Conservation (phyloP, 176 grass and related monocot genomes). For the Pontederia paniculata region DNA sequence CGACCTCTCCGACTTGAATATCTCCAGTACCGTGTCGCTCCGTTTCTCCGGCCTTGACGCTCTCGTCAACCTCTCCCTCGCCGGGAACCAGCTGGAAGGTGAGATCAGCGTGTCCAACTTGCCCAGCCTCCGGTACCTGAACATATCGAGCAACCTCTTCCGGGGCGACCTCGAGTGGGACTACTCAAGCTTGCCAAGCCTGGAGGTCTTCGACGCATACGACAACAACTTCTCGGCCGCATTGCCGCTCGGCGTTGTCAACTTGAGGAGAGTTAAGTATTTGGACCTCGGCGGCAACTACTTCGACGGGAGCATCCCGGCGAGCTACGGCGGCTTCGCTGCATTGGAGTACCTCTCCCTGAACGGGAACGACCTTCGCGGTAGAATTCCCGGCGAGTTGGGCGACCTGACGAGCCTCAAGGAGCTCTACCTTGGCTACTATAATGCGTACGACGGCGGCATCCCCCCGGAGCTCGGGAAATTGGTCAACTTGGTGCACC, state of each 20-base stretch:
- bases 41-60: constrained; percentile 29
- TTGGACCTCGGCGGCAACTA: constrained; percentile 85
- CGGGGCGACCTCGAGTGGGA: constrained; percentile 53
- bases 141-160: constrained; percentile 67
- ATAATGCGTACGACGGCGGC: constrained; percentile 63
- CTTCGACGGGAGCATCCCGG: constrained; percentile 51
- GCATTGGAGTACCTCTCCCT: constrained; percentile 72
- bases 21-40: constrained; percentile 30
- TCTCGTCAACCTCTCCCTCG: constrained; percentile 44
- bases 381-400: constrained; percentile 44
- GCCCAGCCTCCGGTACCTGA: constrained; percentile 38
- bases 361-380: constrained; percentile 69
- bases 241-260: constrained; percentile 37
- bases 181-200: constrained; percentile 26
- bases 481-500: constrained; percentile 28
- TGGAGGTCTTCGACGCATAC: constrained; percentile 82
- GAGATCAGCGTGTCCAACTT: constrained; percentile 19
- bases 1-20: constrained; percentile 55
- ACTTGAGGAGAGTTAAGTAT: constrained; percentile 42
- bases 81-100: constrained; percentile 55
- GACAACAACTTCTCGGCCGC: constrained; percentile 79
- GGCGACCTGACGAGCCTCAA: constrained; percentile 51
- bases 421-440: constrained; percentile 80
- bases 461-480: constrained; percentile 41
- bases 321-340: constrained; percentile 42